Conservation (phyloP, 257 asterid genomes). For the Jacaranda mimosifolia region DNA sequence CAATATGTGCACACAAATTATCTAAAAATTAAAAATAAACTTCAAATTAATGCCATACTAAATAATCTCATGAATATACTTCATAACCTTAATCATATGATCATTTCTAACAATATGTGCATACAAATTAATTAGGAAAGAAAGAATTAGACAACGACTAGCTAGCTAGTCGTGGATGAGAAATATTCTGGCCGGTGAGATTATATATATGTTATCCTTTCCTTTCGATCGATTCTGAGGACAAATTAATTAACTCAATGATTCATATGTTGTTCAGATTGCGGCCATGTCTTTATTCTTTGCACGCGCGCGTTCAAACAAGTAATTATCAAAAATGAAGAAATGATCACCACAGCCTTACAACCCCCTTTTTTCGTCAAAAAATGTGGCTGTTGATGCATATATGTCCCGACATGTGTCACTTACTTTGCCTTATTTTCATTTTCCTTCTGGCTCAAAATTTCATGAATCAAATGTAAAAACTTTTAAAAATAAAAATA, state of each 20-base stretch:
- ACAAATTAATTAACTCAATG: background rate
- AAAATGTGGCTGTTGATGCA: background rate
- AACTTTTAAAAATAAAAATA: too few relatives aligned
- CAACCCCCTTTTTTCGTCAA: background rate
- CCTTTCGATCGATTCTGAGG: background rate
- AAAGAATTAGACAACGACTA: background rate
- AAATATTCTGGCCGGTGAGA: background rate
- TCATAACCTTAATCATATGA: background rate
- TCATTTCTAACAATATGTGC: background rate
- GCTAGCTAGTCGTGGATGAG: too few relatives aligned
- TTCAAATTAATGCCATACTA: too few relatives aligned
- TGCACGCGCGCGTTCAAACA: background rate
- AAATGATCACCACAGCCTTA: background rate
- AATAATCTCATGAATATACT: background rate
- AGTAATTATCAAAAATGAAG: background rate
- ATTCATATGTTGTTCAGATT: background rate
- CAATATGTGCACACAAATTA: too few relatives aligned
- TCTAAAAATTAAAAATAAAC: too few relatives aligned
- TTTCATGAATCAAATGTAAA: too few relatives aligned
- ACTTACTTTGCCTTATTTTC: background rate
- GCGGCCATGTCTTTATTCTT: background rate
- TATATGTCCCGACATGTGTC: background rate
- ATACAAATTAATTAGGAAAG: background rate
- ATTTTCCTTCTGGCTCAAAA: background rate
- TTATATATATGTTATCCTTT: too few relatives aligned